phyloP scores from a whole-genome alignment of 805 yeast genomes.

The Candida silvatica region DNA sequence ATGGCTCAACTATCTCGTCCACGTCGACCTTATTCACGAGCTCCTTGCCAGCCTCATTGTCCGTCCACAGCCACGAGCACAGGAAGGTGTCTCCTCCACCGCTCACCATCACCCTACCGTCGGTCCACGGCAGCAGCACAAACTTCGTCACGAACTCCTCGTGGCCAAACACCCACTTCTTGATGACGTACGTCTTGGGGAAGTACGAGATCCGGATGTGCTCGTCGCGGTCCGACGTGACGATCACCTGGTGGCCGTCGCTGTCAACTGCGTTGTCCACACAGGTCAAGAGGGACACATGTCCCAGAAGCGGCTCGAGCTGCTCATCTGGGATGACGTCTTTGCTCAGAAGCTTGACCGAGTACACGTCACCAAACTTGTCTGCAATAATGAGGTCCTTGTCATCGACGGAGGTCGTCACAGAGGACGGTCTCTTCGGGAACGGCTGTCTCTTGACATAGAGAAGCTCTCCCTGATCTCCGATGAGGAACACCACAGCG shows the following conservation, averaged over 20 bases:
- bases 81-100: slow-evolving; percentile 88
- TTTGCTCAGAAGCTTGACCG: slow-evolving; percentile 34
- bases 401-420: slow-evolving; percentile 48
- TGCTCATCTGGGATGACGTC: slow-evolving; percentile 31
- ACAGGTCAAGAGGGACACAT: slow-evolving; percentile 93
- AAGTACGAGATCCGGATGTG: slow-evolving; percentile 79
- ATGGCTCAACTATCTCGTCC: slow-evolving; percentile 29
- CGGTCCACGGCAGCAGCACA: slow-evolving; percentile 41
- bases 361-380: slow-evolving; percentile 92
- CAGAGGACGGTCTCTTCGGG: slow-evolving; percentile 89
- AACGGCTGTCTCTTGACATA: slow-evolving; percentile 64
- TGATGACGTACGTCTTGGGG: slow-evolving; percentile 72
- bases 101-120: slow-evolving; percentile 48
- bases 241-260: slow-evolving; percentile 40
- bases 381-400: slow-evolving; percentile 65
- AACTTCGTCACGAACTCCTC: slow-evolving; percentile 70
- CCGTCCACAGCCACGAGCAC: slow-evolving; percentile 72
- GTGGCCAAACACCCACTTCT: slow-evolving; percentile 83
- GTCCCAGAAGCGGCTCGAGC: slow-evolving; percentile 77
- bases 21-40: slow-evolving; percentile 32
- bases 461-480: slow-evolving; percentile 29
- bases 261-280: slow-evolving; percentile 37
- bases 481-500: slow-evolving; percentile 47
- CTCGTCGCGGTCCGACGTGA: slow-evolving; percentile 92
- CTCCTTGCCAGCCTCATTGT: slow-evolving; percentile 20